Evolutionary conservation across 1,284 basidiomycete species (phyloP).

Genomic region (Puccinia polysora): DNA sequence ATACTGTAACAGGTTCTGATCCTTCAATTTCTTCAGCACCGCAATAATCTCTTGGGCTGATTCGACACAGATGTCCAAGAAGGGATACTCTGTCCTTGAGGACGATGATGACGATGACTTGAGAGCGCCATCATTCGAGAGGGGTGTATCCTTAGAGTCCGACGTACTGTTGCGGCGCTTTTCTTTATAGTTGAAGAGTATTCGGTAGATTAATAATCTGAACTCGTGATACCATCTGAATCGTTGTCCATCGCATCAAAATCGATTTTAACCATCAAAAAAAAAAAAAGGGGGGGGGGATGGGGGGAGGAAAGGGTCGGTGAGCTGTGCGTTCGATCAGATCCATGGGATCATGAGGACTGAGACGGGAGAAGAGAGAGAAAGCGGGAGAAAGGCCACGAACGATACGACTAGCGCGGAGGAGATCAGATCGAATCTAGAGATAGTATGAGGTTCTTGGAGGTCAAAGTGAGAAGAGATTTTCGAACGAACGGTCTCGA

Average conservation of each 20-base stretch:
- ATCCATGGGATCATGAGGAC: too few relatives aligned
- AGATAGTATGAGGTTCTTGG: neutral
- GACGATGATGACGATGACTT: neutral
- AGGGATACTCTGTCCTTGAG: neutral
- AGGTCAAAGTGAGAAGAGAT: neutral
- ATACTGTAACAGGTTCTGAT: conserved; percentile 2
- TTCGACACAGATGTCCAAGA: conserved; percentile 19
- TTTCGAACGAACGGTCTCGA: too few relatives aligned
- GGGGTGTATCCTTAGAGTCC: neutral
- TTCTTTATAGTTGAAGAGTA: conserved; percentile 19
- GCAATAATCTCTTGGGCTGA: conserved; percentile 9
- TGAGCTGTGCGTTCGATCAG: too few relatives aligned
- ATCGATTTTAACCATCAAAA: neutral
- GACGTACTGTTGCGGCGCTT: neutral
- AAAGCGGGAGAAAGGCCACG: too few relatives aligned
- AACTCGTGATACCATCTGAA: conserved; percentile 31
- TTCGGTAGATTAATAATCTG: conserved; percentile 23
- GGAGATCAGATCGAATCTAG: too few relatives aligned
- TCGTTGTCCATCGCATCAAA: too few relatives aligned
- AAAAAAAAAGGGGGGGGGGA: too few relatives aligned
- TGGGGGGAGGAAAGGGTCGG: too few relatives aligned
- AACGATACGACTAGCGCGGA: too few relatives aligned
- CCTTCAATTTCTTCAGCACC: conserved; percentile 1
- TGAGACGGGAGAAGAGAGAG: too few relatives aligned
- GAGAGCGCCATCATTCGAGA: neutral